Percentiles rank a stretch among this genome's conserved stretches.
Evolutionary conservation across 345 rosid genomes (phyloP).

Genomic region (Zanthoxylum bungeanum): DNA sequence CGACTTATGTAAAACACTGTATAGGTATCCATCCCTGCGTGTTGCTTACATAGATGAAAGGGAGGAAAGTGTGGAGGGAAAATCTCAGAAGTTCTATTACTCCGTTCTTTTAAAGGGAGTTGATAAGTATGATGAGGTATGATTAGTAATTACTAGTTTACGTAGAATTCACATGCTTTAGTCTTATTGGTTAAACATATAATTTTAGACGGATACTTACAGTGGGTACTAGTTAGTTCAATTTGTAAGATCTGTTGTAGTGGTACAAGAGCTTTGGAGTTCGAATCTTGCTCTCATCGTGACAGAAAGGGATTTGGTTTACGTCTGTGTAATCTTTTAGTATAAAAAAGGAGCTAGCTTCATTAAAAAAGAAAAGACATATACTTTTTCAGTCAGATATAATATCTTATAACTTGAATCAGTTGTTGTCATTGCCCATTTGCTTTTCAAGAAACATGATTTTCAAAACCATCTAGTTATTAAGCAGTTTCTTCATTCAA

Average conservation of each 20-base stretch:
- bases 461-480: not conserved
- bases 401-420: not conserved
- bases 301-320: not conserved
- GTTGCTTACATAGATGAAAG: slow-evolving; percentile 90
- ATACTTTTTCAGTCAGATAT: not conserved
- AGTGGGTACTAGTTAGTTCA: not conserved
- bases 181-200: not conserved
- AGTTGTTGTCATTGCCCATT: not conserved
- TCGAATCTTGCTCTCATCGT: not conserved
- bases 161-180: not conserved
- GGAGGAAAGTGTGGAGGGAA: slow-evolving; percentile 59
- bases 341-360: not conserved
- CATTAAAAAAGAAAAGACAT: not conserved
- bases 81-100: slow-evolving; percentile 54
- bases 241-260: not conserved
- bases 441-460: not conserved
- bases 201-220: not conserved
- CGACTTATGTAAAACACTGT: slow-evolving; percentile 15
- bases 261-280: not conserved
- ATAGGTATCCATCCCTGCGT: slow-evolving; percentile 86
- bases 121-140: slow-evolving; percentile 73
- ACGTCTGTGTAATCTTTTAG: not conserved
- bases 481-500: not conserved
- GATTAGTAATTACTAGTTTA: slow-evolving; percentile 9
- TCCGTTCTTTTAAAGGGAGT: slow-evolving; percentile 95